phyloP scores from a whole-genome alignment of 371 early-diverging fungal genomes.

The Haplosporangium sp. region DNA sequence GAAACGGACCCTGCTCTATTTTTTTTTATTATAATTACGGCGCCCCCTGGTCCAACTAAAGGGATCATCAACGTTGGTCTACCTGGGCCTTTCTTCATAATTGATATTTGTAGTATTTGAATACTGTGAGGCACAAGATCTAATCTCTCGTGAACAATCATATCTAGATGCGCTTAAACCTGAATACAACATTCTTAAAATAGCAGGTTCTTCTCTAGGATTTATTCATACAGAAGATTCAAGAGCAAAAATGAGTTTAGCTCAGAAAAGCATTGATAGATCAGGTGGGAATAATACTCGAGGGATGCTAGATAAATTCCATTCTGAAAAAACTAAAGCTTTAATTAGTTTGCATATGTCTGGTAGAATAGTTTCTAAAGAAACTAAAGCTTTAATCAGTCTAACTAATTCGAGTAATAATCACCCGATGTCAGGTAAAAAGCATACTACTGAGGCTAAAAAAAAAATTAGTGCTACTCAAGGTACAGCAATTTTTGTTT shows the following conservation, averaged over 20 bases:
- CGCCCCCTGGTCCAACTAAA: too few species aligned
- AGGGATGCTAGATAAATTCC: too few species aligned
- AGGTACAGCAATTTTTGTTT: not conserved
- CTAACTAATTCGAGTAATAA: not conserved
- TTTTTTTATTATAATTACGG: too few species aligned
- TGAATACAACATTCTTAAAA: slow-evolving; percentile 17
- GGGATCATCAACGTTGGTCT: too few species aligned
- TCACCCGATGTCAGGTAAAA: slow-evolving; percentile 5
- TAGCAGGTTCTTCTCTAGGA: slow-evolving; percentile 4
- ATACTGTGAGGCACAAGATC: slow-evolving; percentile 4
- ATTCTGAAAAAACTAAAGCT: too few species aligned
- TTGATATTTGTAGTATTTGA: slow-evolving; percentile 31
- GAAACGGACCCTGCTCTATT: too few species aligned
- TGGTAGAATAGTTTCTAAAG: slow-evolving; percentile 3
- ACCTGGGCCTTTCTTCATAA: too few species aligned
- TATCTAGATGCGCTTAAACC: not conserved
- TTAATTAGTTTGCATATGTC: not conserved
- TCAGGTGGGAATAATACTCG: not conserved
- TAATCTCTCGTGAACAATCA: slow-evolving; percentile 1
- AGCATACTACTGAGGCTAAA: slow-evolving; percentile 1
- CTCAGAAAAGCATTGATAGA: not conserved
- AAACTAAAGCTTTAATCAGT: slow-evolving; percentile 15
- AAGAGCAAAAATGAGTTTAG: not conserved
- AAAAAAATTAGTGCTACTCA: not conserved
- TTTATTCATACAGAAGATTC: too few species aligned